These are phyloP conservation scores for Termitomyces sp. DNA, from an alignment of 768 basidiomycete species.

Conservation along the genomic window DNA sequence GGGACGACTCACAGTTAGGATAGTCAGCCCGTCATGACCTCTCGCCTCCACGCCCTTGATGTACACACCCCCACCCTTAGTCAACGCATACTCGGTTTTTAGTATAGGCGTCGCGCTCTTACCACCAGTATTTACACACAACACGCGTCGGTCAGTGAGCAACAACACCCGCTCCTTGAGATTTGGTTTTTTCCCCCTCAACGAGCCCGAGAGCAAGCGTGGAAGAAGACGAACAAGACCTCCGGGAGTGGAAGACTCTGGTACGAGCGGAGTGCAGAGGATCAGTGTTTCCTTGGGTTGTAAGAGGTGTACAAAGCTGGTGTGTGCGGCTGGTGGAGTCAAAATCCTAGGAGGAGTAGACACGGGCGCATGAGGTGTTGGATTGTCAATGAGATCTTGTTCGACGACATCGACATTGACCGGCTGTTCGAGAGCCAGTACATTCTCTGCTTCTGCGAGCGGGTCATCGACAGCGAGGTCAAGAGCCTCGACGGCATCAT, in stretches of 20 bases:
- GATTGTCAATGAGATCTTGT: neutral
- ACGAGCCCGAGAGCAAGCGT: conserved; percentile 8
- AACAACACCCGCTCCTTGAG: conserved; percentile 9
- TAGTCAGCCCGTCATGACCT: conserved; percentile 1
- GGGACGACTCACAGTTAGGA: conserved; percentile 7
- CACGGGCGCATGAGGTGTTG: too few species aligned
- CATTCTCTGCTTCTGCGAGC: neutral
- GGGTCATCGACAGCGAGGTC: neutral
- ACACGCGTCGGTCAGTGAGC: conserved; percentile 9
- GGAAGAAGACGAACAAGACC: conserved; percentile 7
- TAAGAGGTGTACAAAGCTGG: conserved; percentile 4
- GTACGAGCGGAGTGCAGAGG: conserved; percentile 5
- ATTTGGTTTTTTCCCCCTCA: conserved; percentile 10
- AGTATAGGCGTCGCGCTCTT: neutral
- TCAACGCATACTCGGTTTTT: conserved; percentile 6
- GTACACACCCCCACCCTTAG: neutral
- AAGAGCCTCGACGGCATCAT: neutral
- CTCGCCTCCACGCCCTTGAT: conserved; percentile 4
- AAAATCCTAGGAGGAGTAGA: too few species aligned
- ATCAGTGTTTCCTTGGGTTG: conserved; percentile 3
- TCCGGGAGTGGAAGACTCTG: conserved; percentile 6
- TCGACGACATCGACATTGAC: conserved; percentile 2
- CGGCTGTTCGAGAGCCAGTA: conserved; percentile 2
- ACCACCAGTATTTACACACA: conserved; percentile 6
- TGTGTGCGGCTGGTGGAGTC: neutral